These are phyloP conservation scores for Talaromyces rugulosus DNA, from an alignment of 2,329 filamentous ascomycete species.

Conservation along the genomic window DNA sequence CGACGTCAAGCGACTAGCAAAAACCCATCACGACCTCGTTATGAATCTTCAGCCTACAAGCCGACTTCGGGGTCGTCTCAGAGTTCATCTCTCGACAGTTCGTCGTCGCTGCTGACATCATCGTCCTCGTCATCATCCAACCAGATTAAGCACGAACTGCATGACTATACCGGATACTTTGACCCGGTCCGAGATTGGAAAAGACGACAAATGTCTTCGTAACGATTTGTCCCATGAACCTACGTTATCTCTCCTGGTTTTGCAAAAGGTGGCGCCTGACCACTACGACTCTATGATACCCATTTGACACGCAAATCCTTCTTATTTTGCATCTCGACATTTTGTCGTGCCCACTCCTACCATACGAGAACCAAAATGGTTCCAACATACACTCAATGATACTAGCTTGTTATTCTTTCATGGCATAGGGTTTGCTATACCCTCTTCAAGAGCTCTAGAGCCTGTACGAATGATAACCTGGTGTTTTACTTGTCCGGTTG, in stretches of 20 bases:
- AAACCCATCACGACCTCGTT: background rate
- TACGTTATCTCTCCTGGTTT: background rate
- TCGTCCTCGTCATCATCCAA: constrained; percentile 56
- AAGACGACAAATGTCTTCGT: constrained; percentile 33
- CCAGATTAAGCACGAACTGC: constrained; percentile 72
- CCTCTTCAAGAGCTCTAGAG: background rate
- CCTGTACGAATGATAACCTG: background rate
- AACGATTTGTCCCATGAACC: background rate
- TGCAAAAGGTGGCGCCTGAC: background rate
- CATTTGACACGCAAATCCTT: background rate
- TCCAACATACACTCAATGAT: background rate
- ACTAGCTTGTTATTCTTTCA: background rate
- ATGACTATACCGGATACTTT: constrained; percentile 82
- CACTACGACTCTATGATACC: background rate
- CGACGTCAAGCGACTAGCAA: constrained; percentile 23
- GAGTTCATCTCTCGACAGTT: constrained; percentile 71
- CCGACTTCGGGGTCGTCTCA: constrained; percentile 67
- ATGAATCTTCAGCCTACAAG: background rate
- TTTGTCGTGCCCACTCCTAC: background rate
- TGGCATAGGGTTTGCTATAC: background rate
- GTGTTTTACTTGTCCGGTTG: background rate
- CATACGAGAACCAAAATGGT: background rate
- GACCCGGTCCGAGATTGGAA: constrained; percentile 65
- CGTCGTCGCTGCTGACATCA: constrained; percentile 42
- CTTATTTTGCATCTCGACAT: background rate